Evolutionary conservation across 2,329 filamentous ascomycete genomes (phyloP), one percentile per base, ranked within the genome.

Genomic region (Akanthomyces lecanii): DNA sequence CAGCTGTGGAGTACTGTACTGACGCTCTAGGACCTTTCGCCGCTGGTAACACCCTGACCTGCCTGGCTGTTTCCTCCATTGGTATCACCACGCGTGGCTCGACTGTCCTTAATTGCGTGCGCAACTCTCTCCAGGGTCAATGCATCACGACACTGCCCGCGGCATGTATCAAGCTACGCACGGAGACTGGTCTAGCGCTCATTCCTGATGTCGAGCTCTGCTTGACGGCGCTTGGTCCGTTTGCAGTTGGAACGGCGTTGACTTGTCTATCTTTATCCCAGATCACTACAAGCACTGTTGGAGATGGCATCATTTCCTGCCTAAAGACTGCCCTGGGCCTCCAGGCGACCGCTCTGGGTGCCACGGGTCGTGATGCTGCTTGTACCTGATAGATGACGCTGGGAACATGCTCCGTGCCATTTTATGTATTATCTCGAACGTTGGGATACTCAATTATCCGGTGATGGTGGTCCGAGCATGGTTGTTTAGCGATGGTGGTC

Each of bases 71-170:
- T 10, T 23, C n/a, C 8, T 42, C 28, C 33, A 50, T 59, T 11
- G 23, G 44, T n/a, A 5, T 48, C 33, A 59, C 36, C 33, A 40
- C 30, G 0, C n/a, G 8, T 7, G 56, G 56, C 23, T 21, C 45
- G 2, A 14, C 16, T 7, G 33, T 59, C 33, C 21, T 51, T 12
- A 18, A 21, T 21, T 59, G 56, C 33, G 2, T 59, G 1, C 45
- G 48, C 7, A 40, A 28, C 30, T 59, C 56, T 8, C 38, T 65
- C n/a, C 23, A 42, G 18, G 48, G 38, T 6, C 21, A 44, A 5
- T 66, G 65, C 45, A 66, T 66, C 14, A 33, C 52, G 1, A 25
- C 47, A 2, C 58, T 66, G 14, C 65, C 65, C 7, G 8, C 36
- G 2, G 21, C 33, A 1, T 66, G 65, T 23, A 52, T 61, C 10